A percentile compares a stretch with the other conserved stretches of the same genome.
These are phyloP conservation scores for Penicillium bovifimosum DNA, from an alignment of 495 filamentous ascomycete genomes.

Conservation along the genomic window DNA sequence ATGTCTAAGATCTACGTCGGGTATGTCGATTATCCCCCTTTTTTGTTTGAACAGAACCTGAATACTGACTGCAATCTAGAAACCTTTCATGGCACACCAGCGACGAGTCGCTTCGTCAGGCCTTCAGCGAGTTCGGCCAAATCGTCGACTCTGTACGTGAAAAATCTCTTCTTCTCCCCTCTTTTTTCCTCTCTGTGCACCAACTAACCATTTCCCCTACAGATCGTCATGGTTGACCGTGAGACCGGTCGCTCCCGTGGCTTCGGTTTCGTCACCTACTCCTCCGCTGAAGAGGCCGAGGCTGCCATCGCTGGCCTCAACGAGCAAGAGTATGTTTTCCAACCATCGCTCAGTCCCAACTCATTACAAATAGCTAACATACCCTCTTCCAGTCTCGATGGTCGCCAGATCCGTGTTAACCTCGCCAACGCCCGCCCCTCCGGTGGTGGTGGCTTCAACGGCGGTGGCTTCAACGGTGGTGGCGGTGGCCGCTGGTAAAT, in stretches of 20 bases:
- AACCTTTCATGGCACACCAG: slow-evolving; percentile 15
- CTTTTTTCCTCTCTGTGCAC: neutral
- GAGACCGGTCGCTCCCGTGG: slow-evolving; percentile 18
- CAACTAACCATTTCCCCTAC: neutral
- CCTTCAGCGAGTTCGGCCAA: slow-evolving; percentile 9
- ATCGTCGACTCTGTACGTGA: slow-evolving; percentile 10
- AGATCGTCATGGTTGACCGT: slow-evolving; percentile 18
- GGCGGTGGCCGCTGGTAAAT: slow-evolving; percentile 6
- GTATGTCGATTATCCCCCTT: neutral
- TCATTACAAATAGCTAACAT: neutral
- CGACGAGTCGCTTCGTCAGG: slow-evolving; percentile 5
- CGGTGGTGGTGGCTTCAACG: neutral
- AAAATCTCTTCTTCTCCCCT: neutral
- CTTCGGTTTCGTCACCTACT: slow-evolving; percentile 19
- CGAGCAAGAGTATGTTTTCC: slow-evolving; percentile 12
- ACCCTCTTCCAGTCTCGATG: slow-evolving; percentile 10
- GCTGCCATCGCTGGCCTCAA: slow-evolving; percentile 9
- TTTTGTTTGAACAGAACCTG: neutral
- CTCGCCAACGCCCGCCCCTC: slow-evolving; percentile 11
- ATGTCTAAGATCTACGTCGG: slow-evolving; percentile 18
- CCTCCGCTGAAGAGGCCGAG: slow-evolving; percentile 5
- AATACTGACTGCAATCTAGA: neutral
- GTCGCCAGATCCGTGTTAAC: slow-evolving; percentile 13
- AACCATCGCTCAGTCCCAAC: neutral
- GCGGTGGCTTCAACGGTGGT: neutral